These are phyloP conservation scores for Phanerochaete sordida DNA, from an alignment of 768 basidiomycete species.

Conservation along the genomic window DNA sequence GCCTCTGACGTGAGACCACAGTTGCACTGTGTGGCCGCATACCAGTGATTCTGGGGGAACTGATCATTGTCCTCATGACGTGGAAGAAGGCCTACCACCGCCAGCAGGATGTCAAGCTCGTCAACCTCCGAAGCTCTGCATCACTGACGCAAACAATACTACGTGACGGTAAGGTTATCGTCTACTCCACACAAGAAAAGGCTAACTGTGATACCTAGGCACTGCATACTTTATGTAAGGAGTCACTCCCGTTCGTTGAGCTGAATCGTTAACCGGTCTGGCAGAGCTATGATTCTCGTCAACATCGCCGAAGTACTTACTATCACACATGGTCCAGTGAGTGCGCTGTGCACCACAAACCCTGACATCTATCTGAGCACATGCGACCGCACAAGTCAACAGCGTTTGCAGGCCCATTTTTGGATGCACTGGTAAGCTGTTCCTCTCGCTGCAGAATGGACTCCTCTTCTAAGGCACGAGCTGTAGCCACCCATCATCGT, in stretches of 20 bases:
- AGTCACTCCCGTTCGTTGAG: neutral
- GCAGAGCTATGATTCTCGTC: neutral
- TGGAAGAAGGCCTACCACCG: neutral
- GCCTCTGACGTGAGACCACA: neutral
- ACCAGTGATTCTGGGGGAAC: neutral
- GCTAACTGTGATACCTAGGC: neutral
- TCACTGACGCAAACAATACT: neutral
- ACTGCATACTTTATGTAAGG: neutral
- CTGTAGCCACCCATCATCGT: neutral
- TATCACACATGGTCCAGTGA: neutral
- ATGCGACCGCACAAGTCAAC: neutral
- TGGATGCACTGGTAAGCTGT: neutral
- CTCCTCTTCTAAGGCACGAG: neutral
- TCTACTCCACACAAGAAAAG: neutral
- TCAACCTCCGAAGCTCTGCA: neutral
- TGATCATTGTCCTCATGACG: neutral
- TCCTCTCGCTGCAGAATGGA: neutral
- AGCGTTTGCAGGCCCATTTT: neutral
- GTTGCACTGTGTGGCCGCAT: neutral
- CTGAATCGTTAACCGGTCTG: neutral
- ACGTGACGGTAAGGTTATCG: neutral
- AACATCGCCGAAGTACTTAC: neutral
- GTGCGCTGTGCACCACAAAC: too few relatives aligned
- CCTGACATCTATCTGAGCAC: too few relatives aligned
- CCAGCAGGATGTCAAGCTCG: neutral